Base-by-base conservation (phyloP, 2,329 filamentous ascomycete species). In the Chrysoporthe cubensis region DNA sequence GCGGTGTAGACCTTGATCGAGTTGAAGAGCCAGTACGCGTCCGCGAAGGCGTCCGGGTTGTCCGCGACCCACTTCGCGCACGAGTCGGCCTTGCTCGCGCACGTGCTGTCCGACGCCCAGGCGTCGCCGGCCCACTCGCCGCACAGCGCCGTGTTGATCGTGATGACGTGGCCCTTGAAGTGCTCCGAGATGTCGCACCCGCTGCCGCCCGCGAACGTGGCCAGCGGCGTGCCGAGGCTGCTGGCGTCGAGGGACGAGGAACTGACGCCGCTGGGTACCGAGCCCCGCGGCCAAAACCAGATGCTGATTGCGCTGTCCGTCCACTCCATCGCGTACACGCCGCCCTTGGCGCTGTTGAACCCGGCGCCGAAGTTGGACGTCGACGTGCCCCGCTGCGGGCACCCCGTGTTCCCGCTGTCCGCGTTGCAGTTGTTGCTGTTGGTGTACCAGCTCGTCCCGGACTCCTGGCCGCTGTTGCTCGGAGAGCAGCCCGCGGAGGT, bases 91-190 rank as follows among this genome's bases (percentile, higher is more conserved):
- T 87, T 82, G 46, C 84, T 79, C 1, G 83, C 79, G 77, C 91
- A 94, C 57, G 85, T 83, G 3, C 79, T 70, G 69, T 89, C 84
- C 48, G 77, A 74, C 60, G 75, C 74, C 90, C 91, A 97, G 42
- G 89, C 87, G 3, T 50, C 14, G 34, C 92, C 92, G 7, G 94
- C 94, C 94, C 94, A 97, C 75, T 91, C 87, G 26, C 94, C 94
- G 78, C 94, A 97, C 62, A 50, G 62, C 46, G 59, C 67, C 42
- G 68, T 69, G 52, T 69, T 67, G 78, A 96, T 90, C 70, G 95
- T 87, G 71, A 97, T 88, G 73, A 90, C 86, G 81, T 97, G 86
- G 68, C 91, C 79, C 68, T 81, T 81, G 81, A 97, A 96, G 77
- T 90, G 85, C 1, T 79, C 72, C 69, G 89, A 82, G 71, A 96